Base-by-base conservation (phyloP, 805 yeast species). In the Diddensiella santjacobensis region DNA sequence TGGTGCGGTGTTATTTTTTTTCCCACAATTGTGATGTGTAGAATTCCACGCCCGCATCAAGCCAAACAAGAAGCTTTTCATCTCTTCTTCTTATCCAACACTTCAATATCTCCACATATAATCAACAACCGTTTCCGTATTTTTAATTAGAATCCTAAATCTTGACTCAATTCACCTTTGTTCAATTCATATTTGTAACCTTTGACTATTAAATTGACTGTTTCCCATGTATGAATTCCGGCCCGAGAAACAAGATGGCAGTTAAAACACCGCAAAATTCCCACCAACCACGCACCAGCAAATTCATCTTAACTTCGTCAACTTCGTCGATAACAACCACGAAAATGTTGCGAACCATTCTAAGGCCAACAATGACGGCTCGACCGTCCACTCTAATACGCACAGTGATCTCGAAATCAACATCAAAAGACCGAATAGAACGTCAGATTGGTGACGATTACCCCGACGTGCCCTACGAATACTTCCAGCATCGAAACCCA, bases 401-500 rank as follows among this genome's bases (percentile, higher is more conserved):
- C 15, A n/a, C 38, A 35, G 38, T 35, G 8, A 15, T 17, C 8
- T 8, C 18, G 8, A 17, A 35, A 17, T 8, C 8, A 8, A 35
- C 31, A 8, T 26, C 31, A 8, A 8, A 35, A 35, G 38, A 35
- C 15, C 8, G 38, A 35, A 10, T 35, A 13, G 38, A 35, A 17
- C 38, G 38, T 10, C 38, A 35, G 18, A 35, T 35, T 35, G 20
- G 20, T 38, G 73, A 70, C 22, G 85, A 80, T 55, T 84, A 86
- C 61, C 85, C 84, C 40, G 73, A 78, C 46, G 74, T 80, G n/a
- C 73, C 76, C 49, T 75, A 75, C 42, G 74, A 72, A 52, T 77
- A 78, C 60, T 79, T 82, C 55, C 88, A 80, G 68, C 67, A 72
- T 58, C 80, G 82, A 65, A 83, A 79, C 62, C 95, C 93, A 40